Percentiles rank a stretch among this genome's conserved stretches.
phyloP scores from a whole-genome alignment of 2,329 filamentous ascomycete species.

The Cladosporium cucumerinum region DNA sequence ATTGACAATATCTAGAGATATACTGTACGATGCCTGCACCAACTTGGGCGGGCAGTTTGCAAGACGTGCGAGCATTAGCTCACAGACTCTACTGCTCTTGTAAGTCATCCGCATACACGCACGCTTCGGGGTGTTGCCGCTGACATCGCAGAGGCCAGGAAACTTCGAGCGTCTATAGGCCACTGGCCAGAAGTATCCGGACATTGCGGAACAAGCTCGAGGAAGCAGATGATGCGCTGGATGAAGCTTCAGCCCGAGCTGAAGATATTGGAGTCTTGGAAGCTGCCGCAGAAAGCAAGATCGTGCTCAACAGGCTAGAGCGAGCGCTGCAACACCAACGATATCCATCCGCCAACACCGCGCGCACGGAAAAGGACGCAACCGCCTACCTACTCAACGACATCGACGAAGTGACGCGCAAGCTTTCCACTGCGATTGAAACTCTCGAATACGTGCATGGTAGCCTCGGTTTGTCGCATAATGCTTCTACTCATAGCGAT shows the following conservation, averaged over 20 bases:
- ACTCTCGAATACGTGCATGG: not conserved
- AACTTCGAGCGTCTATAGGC: constrained; percentile 12
- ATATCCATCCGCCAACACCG: not conserved
- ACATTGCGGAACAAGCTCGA: constrained; percentile 22
- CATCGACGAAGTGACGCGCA: constrained; percentile 7
- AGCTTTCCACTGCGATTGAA: not conserved
- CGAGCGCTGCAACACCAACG: constrained; percentile 1
- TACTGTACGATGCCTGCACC: not conserved
- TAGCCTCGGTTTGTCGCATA: not conserved
- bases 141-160: constrained; percentile 17
- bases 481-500: not conserved
- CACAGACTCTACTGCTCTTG: constrained; percentile 20
- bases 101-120: not conserved
- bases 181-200: constrained; percentile 18
- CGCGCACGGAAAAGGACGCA: not conserved
- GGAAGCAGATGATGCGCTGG: constrained; percentile 22
- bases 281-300: constrained; percentile 15
- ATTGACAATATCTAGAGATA: not conserved
- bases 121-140: no score
- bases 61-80: constrained; percentile 13
- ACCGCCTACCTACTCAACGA: not conserved
- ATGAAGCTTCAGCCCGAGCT: constrained; percentile 2
- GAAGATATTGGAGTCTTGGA: constrained; percentile 9
- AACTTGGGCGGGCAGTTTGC: not conserved
- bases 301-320: constrained; percentile 19